phyloP scores from a whole-genome alignment of 192 early-diverging fungal genomes.

The Gaertneriomyces sp. region DNA sequence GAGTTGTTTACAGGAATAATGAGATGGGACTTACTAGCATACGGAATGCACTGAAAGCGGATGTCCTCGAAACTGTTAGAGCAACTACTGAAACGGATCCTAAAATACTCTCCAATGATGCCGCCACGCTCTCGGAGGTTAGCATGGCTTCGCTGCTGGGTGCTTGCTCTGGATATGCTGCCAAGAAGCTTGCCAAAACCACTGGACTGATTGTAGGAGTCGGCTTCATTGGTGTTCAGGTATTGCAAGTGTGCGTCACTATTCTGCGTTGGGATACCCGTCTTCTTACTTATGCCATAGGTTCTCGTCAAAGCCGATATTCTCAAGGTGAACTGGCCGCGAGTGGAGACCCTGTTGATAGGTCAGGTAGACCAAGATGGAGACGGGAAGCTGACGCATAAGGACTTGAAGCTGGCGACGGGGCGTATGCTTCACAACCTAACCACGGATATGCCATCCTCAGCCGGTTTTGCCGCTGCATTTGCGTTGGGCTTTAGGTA shows the following conservation, averaged over 20 bases:
- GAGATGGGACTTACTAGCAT: no score
- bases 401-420: constrained; percentile 29
- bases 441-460: constrained; percentile 33
- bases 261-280: not conserved
- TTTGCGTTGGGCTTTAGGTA: constrained; percentile 40
- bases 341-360: constrained; percentile 27
- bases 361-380: constrained; percentile 39
- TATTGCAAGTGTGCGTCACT: not conserved
- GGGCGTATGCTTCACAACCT: constrained; percentile 34
- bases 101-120: not conserved
- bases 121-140: not conserved
- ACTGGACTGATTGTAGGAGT: constrained; percentile 34
- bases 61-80: no score
- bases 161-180: constrained; percentile 37
- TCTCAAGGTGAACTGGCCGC: constrained; percentile 39
- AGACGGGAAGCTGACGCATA: constrained; percentile 41
- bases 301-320: constrained; percentile 33
- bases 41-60: no score
- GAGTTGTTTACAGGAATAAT: no score
- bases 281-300: constrained; percentile 1
- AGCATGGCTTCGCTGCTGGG: constrained; percentile 28
- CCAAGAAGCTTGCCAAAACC: constrained; percentile 43
- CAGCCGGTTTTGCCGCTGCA: constrained; percentile 39
- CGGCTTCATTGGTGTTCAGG: constrained; percentile 36
- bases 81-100: no score